Evolutionary conservation across 371 early-diverging fungal genomes (phyloP), one percentile per base, ranked within the genome.

Genomic region (Blakeslea trispora): DNA sequence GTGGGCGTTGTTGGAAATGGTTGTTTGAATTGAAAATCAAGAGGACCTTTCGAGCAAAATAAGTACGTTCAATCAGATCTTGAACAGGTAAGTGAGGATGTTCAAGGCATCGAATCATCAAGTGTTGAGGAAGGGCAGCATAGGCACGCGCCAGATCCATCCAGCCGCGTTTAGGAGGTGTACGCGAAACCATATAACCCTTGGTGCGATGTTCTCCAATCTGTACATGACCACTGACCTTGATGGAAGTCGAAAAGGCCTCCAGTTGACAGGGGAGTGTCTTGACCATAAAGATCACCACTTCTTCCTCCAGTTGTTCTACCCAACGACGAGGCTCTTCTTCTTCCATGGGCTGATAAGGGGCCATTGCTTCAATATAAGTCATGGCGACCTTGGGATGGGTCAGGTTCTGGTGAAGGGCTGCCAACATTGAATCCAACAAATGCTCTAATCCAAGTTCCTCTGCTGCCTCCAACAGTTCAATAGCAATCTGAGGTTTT

Each of bases 101-200:
- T 45, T 76, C 77, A 23, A 76, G 39, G 42, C 73, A 72, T 8
- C 64, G 64, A 40, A 68, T 71, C 64, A 76, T 60, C 24, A 72
- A 65, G 44, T 65, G 52, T 48, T 59, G 55, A 37, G 77, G 77
- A 19, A 76, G 44, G 18, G 53, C 39, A 21, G 77, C 59, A 51
- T 71, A 76, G 10, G 67, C 43, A 14, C 57, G 53, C 6, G 71
- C 71, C 57, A 72, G 40, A 13, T 71, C 71, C 37, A 49, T 64
- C 13, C 64, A 55, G 5, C 67, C 72, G 9, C 60, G 66, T 45
- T 48, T 52, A 11, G 63, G 64, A 11, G 68, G 72, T 7, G 65
- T 67, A 39, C 68, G 64, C 8, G 72, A 58, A 4, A 64, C 60
- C 72, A 71, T 71, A 45, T 71, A 71, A 0, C 72, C 72, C 49